These are phyloP conservation scores for Nothophytophthora sp. DNA, from an alignment of 352 stramenopile species.

Conservation along the genomic window DNA sequence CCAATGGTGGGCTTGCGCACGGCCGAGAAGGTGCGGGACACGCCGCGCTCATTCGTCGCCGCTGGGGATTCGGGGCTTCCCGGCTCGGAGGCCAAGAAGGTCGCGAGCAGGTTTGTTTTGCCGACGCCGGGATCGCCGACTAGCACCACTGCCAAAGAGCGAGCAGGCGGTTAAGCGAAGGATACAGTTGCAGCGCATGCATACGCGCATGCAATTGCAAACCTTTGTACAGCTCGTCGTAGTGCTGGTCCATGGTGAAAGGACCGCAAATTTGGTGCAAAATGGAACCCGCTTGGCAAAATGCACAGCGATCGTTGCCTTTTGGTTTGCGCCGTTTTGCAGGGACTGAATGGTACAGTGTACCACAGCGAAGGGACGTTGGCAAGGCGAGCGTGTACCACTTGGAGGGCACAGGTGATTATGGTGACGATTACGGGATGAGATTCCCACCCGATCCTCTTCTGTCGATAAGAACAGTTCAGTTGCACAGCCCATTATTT, in stretches of 20 bases:
- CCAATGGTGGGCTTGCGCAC: constrained; percentile 78
- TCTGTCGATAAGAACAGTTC: too few relatives aligned
- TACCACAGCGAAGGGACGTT: not conserved
- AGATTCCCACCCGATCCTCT: too few relatives aligned
- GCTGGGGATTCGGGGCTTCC: too few relatives aligned
- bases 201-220: not conserved
- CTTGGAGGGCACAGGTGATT: not conserved
- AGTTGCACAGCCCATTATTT: too few relatives aligned
- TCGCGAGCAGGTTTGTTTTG: constrained; percentile 90
- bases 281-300: not conserved
- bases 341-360: not conserved
- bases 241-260: constrained; percentile 54
- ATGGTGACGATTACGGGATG: not conserved
- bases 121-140: constrained; percentile 86
- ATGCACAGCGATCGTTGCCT: constrained; percentile 11
- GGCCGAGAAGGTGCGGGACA: constrained; percentile 47
- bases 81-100: constrained; percentile 61
- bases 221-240: constrained; percentile 86
- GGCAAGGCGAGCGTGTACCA: not conserved
- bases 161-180: not conserved
- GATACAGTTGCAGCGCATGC: not conserved
- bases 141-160: constrained; percentile 54
- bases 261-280: not conserved
- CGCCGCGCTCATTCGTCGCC: constrained; percentile 27
- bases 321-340: constrained; percentile 6